Base-by-base conservation (phyloP, 176 grass and related monocot species). In the Eragrostis nindensis region DNA sequence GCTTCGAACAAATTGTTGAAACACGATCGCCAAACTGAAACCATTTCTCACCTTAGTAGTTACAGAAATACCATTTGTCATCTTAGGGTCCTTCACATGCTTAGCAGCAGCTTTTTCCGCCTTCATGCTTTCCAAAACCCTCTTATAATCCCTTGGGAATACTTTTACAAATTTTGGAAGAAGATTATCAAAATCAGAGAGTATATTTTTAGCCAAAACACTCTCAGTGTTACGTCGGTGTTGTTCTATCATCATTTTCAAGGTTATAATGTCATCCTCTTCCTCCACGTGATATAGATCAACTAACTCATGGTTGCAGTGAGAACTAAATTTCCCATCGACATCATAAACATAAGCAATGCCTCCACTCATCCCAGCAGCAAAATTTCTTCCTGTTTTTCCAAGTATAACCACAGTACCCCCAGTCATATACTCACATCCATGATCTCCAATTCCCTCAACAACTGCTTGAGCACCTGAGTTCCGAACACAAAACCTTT, bases 401-500 rank as follows among this genome's bases (percentile, higher is more conserved):
- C 96, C 96, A 48, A 99, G 89, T 53, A 99, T 90, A 55, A 93
- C 96, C 69, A 91, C 92, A 82, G 70, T 90, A 72, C 96, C 96
- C 61, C 96, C 96, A 60, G 96, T 99, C 96, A 99, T 99, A 76
- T 99, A 99, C 89, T 99, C 96, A 6, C 96, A 99, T 68, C 96
- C 96, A 86, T 99, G 96, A 78, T 99, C 96, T n/a, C 96, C 96
- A 82, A 99, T 84, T 69, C 96, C 96, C 89, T 99, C 96, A 61
- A 99, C 93, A 21, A 99, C 96, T 84, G 96, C 89, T 76, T 82
- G 80, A 76, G 96, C 96, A 93, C 96, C 96, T 66, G 96, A 99
- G 84, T 99, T 99, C 5, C 96, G 88, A 60, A 99, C 96, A 26
- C 93, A 95, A 76, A 99, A 99, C 59, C 96, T 93, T 88, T 99